These are phyloP conservation scores for Candida glucosophila DNA, from an alignment of 1,139 yeast species.

Conservation along the genomic window DNA sequence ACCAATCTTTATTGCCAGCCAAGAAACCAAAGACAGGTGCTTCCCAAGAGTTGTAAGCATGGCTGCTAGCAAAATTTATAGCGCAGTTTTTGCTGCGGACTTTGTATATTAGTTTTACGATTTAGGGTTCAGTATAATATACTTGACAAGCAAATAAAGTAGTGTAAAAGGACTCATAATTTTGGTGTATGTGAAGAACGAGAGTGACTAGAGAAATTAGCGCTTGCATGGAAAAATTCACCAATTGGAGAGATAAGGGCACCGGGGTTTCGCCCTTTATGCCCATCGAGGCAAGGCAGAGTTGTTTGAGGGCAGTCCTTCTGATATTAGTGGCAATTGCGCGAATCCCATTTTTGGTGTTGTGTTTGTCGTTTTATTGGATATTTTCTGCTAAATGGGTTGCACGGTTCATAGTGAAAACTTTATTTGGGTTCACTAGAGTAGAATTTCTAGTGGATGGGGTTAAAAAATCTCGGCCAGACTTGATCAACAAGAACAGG, in stretches of 20 bases:
- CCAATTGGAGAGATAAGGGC: conserved; percentile 69
- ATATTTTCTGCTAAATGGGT: conserved; percentile 11
- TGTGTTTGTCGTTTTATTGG: conserved; percentile 9
- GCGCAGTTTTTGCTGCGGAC: background rate
- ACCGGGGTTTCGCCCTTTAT: conserved; percentile 75
- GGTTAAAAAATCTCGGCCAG: conserved; percentile 34
- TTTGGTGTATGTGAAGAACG: too few relatives aligned
- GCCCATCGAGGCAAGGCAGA: conserved; percentile 27
- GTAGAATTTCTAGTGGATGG: conserved; percentile 45
- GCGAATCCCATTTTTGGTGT: conserved; percentile 20
- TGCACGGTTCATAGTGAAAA: conserved; percentile 8
- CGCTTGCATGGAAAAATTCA: conserved; percentile 68
- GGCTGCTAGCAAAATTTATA: background rate
- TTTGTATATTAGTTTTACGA: conserved; percentile 12
- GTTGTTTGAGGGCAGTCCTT: conserved; percentile 6
- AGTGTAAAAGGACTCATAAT: conserved; percentile 4
- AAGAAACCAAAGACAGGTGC: conserved; percentile 72
- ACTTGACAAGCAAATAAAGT: conserved; percentile 1
- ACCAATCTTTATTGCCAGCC: conserved; percentile 92
- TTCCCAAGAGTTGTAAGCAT: conserved; percentile 72
- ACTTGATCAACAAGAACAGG: conserved; percentile 19
- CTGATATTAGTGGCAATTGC: too few relatives aligned
- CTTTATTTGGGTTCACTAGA: conserved; percentile 18
- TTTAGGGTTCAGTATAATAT: conserved; percentile 4
- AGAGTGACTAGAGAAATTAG: too few relatives aligned